These are phyloP conservation scores for Heritiera fomes DNA, from an alignment of 345 rosid genomes.

Conservation along the genomic window DNA sequence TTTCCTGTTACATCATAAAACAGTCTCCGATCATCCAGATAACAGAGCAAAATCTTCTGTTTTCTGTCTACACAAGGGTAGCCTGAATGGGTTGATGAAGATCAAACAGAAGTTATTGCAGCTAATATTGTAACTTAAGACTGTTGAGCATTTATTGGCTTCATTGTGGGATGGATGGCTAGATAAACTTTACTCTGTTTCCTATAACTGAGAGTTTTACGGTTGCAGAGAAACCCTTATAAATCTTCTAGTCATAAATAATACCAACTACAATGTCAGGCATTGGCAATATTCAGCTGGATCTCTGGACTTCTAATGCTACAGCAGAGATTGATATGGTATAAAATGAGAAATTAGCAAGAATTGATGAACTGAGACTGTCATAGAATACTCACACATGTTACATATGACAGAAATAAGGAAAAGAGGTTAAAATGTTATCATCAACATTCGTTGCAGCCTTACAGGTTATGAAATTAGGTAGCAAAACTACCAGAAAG, in stretches of 20 bases:
- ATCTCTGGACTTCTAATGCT: background rate
- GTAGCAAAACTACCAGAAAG: background rate
- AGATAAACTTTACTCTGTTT: background rate
- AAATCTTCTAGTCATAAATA: background rate
- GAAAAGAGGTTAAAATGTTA: background rate
- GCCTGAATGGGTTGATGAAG: background rate
- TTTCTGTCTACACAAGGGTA: background rate
- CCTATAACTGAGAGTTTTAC: background rate
- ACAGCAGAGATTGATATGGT: background rate
- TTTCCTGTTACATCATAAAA: background rate
- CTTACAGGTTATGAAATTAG: background rate
- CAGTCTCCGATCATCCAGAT: background rate
- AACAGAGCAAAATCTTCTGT: background rate
- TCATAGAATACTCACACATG: background rate
- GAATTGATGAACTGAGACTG: background rate
- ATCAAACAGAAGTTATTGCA: background rate
- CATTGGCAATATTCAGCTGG: background rate
- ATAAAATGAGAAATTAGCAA: background rate
- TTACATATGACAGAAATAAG: background rate
- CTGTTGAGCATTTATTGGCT: conserved; percentile 3
- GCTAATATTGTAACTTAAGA: background rate
- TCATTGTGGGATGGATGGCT: background rate
- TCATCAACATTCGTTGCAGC: conserved; percentile 1
- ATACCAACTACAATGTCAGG: background rate
- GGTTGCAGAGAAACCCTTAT: background rate